A percentile compares a stretch with the other conserved stretches of the same genome.
Conservation (phyloP, 805 yeast genomes). For the Monosporozyma solicola region DNA sequence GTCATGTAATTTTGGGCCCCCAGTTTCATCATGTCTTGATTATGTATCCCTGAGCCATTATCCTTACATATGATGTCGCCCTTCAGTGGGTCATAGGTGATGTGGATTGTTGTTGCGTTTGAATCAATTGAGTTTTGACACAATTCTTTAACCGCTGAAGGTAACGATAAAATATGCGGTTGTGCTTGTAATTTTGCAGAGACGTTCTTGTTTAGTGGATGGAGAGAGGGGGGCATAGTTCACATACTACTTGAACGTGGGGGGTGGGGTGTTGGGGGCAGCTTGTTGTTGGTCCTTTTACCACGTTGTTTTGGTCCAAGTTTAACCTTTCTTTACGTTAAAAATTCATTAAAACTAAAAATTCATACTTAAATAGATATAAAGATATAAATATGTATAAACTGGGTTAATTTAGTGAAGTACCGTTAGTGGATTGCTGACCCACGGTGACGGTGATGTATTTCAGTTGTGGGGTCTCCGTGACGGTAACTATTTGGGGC, state of each 20-base stretch:
- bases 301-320: too few relatives aligned
- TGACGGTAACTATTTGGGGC: neutral
- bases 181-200: constrained; percentile 27
- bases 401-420: neutral
- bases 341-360: too few relatives aligned
- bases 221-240: too few relatives aligned
- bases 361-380: too few relatives aligned
- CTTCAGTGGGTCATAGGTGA: constrained; percentile 12
- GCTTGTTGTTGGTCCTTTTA: too few relatives aligned
- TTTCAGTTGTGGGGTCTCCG: constrained; percentile 3
- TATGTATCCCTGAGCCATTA: constrained; percentile 60
- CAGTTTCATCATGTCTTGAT: constrained; percentile 26
- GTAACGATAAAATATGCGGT: constrained; percentile 28
- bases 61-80: constrained; percentile 41
- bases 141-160: constrained; percentile 40
- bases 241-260: too few relatives aligned
- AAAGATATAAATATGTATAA: neutral
- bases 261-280: too few relatives aligned
- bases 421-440: constrained; percentile 10
- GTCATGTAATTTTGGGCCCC: constrained; percentile 42
- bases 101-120: constrained; percentile 32
- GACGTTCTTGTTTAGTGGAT: constrained; percentile 10
- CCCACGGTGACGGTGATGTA: constrained; percentile 15
- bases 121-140: constrained; percentile 51
- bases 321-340: too few relatives aligned